These are phyloP conservation scores for Rhodosporidiobolus sp. DNA, from an alignment of 768 basidiomycete species.

Conservation along the genomic window DNA sequence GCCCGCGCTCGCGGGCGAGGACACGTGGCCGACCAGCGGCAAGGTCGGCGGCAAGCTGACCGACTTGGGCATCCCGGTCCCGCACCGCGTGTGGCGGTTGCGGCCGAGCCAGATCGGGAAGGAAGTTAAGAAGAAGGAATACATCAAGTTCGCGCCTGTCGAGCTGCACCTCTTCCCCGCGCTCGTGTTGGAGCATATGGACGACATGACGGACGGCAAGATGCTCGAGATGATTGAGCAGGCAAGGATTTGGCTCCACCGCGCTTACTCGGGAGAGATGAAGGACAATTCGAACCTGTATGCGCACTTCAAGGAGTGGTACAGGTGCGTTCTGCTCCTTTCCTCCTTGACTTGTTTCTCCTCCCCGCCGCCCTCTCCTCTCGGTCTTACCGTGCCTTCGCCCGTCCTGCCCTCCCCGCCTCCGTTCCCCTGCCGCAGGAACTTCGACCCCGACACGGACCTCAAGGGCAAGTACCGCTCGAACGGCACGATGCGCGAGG, in stretches of 20 bases:
- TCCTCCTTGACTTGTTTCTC: too few relatives aligned
- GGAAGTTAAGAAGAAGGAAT: neutral
- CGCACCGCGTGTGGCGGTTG: conserved; percentile 27
- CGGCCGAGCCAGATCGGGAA: neutral
- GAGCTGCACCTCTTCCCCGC: conserved; percentile 16
- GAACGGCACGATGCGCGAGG: too few relatives aligned
- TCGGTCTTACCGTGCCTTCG: too few relatives aligned
- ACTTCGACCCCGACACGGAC: too few relatives aligned
- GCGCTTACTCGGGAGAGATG: neutral
- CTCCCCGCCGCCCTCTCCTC: too few relatives aligned
- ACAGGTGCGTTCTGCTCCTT: neutral
- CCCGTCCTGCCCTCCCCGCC: too few relatives aligned
- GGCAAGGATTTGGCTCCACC: neutral
- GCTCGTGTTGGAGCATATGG: neutral
- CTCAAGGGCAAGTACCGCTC: too few relatives aligned
- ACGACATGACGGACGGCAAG: conserved; percentile 5
- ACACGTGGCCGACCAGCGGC: conserved; percentile 1
- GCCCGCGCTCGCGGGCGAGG: neutral
- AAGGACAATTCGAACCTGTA: conserved; percentile 17
- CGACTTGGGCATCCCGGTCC: neutral
- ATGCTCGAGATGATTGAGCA: conserved; percentile 23
- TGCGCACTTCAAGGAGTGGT: neutral
- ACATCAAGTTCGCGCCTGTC: conserved; percentile 14
- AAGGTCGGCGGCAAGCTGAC: neutral
- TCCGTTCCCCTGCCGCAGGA: too few relatives aligned